Conservation (phyloP, 2,329 filamentous ascomycete genomes). For the Fusarium bactridioides region DNA sequence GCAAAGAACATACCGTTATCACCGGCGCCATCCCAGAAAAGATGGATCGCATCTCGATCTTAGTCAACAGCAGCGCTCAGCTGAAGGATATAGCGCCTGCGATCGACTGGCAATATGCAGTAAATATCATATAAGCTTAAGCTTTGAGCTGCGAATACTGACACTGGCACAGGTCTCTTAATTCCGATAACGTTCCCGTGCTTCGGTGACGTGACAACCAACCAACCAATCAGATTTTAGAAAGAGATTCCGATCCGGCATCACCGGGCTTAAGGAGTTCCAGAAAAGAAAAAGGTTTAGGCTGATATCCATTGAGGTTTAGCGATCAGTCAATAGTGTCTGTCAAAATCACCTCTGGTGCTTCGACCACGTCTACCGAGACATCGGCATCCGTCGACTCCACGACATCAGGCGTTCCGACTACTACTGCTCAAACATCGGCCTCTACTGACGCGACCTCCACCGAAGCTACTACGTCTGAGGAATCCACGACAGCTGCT, state of each 20-base stretch:
- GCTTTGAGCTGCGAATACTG: fast-evolving
- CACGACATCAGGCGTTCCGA: not conserved
- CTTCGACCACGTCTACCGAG: not conserved
- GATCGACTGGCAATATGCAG: too few relatives aligned
- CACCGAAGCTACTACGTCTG: fast-evolving
- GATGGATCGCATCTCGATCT: too few relatives aligned
- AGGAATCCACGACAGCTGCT: not conserved
- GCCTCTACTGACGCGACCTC: not conserved
- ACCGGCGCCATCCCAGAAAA: too few relatives aligned
- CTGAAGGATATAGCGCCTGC: too few relatives aligned
- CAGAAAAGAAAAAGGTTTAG: not conserved
- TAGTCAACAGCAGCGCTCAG: too few relatives aligned
- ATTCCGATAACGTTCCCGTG: not conserved
- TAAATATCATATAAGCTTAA: not conserved
- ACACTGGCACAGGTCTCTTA: not conserved
- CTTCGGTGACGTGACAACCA: not conserved
- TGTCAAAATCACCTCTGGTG: not conserved
- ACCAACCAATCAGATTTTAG: not conserved
- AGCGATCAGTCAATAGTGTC: not conserved
- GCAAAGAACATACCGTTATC: too few relatives aligned
- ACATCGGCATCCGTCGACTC: not conserved
- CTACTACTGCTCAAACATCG: not conserved
- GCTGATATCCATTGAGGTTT: not conserved
- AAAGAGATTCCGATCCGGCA: fast-evolving
- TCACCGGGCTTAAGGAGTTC: not conserved